These are phyloP conservation scores for Allomyces macrogynus DNA, from an alignment of 192 early-diverging fungal species.

Conservation along the genomic window DNA sequence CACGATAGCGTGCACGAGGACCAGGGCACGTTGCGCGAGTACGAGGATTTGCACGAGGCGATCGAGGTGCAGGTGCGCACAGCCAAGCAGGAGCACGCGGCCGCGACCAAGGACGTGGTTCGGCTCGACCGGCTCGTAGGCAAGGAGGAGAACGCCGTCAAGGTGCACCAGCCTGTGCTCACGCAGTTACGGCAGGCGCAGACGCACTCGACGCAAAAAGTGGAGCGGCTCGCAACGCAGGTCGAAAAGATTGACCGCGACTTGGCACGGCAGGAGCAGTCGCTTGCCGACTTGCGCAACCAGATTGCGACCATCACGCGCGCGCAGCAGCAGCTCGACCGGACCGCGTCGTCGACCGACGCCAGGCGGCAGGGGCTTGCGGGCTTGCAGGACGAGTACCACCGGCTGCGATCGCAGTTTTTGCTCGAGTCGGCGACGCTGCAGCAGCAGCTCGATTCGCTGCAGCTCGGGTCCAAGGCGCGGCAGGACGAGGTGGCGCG, in stretches of 20 bases:
- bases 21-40: slow-evolving; percentile 13
- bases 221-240: slow-evolving; percentile 36
- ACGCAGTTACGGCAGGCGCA: slow-evolving; percentile 48
- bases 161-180: slow-evolving; percentile 26
- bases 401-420: slow-evolving; percentile 36
- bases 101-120: slow-evolving; percentile 44
- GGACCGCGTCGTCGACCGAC: background rate
- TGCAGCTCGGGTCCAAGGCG: slow-evolving; percentile 21
- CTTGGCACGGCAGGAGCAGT: slow-evolving; percentile 24
- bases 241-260: slow-evolving; percentile 26
- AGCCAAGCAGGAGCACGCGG: slow-evolving; percentile 51
- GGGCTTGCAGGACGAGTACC: slow-evolving; percentile 18
- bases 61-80: slow-evolving; percentile 35
- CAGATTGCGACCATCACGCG: slow-evolving; percentile 28
- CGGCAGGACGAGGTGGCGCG: slow-evolving; percentile 24
- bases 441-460: slow-evolving; percentile 39
- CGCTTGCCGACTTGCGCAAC: slow-evolving; percentile 26
- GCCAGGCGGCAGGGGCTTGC: background rate
- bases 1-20: slow-evolving; percentile 31
- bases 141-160: slow-evolving; percentile 48
- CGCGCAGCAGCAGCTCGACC: slow-evolving; percentile 29
- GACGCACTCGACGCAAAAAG: slow-evolving; percentile 44
- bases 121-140: slow-evolving; percentile 53
- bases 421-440: slow-evolving; percentile 41
- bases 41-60: slow-evolving; percentile 30